Conservation (phyloP, 2,329 filamentous ascomycete genomes). For the Paraphaeosphaeria minitans region DNA sequence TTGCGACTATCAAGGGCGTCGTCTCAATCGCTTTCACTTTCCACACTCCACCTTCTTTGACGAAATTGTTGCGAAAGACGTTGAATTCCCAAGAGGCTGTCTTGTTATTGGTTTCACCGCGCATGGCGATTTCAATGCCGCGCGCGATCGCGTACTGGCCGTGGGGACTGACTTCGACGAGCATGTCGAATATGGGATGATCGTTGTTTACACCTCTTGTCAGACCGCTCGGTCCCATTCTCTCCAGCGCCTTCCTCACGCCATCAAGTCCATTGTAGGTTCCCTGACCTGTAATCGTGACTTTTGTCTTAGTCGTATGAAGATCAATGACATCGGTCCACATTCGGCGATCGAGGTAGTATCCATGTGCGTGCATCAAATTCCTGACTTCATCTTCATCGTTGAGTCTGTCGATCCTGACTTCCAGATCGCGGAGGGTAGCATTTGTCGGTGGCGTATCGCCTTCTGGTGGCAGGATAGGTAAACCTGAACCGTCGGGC, state of each 20-base stretch:
- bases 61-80: conserved; percentile 27
- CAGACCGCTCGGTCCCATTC: conserved; percentile 28
- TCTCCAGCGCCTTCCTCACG: conserved; percentile 22
- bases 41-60: conserved; percentile 28
- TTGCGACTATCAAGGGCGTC: conserved; percentile 26
- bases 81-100: conserved; percentile 33
- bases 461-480: conserved; percentile 19
- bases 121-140: conserved; percentile 31
- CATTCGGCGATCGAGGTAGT: conserved; percentile 33
- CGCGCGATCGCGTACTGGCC: conserved; percentile 24
- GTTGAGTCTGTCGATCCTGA: conserved; percentile 24
- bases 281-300: conserved; percentile 14
- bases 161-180: conserved; percentile 24
- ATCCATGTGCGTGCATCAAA: conserved; percentile 31
- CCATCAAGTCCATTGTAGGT: conserved; percentile 21
- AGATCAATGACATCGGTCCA: conserved; percentile 33
- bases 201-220: conserved; percentile 31
- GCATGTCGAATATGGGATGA: conserved; percentile 31
- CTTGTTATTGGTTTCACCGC: conserved; percentile 25
- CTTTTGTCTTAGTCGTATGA: conserved; percentile 19
- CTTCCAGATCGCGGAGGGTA: conserved; percentile 17
- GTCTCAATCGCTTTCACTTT: conserved; percentile 23
- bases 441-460: conserved; percentile 17
- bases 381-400: conserved; percentile 33
- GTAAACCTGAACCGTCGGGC: conserved; percentile 25